Evolutionary conservation across 192 early-diverging fungal species (phyloP).

Genomic region (Mortierella claussenii): DNA sequence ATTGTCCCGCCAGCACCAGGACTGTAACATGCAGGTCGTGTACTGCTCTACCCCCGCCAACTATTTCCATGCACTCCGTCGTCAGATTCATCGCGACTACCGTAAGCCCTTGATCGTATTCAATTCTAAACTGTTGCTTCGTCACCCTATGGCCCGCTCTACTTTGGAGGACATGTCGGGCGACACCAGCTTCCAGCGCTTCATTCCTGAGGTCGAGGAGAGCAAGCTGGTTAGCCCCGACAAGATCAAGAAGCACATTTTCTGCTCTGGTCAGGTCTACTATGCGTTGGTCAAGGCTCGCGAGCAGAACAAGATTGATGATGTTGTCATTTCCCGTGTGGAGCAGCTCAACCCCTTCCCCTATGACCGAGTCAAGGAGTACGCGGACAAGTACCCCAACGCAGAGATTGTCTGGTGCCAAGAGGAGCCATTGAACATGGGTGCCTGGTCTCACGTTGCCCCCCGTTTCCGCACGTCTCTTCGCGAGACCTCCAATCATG

Average conservation of each 20-base stretch:
- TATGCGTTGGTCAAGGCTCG: slow-evolving; percentile 91
- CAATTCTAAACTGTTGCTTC: slow-evolving; percentile 90
- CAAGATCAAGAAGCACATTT: slow-evolving; percentile 90
- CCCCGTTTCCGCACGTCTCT: slow-evolving; percentile 88
- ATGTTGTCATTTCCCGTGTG: slow-evolving; percentile 92
- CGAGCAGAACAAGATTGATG: slow-evolving; percentile 87
- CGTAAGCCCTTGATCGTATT: slow-evolving; percentile 89
- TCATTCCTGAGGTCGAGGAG: slow-evolving; percentile 93
- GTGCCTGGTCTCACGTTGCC: slow-evolving; percentile 89
- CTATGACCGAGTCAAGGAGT: slow-evolving; percentile 87
- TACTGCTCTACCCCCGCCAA: slow-evolving; percentile 98
- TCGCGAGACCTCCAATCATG: slow-evolving; percentile 76
- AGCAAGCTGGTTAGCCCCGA: slow-evolving; percentile 81
- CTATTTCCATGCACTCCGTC: slow-evolving; percentile 95
- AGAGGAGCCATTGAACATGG: slow-evolving; percentile 96
- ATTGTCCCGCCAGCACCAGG: slow-evolving; percentile 93
- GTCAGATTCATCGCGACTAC: slow-evolving; percentile 97
- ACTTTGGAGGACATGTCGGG: slow-evolving; percentile 83
- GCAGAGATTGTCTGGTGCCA: slow-evolving; percentile 94
- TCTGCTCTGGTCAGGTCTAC: slow-evolving; percentile 98
- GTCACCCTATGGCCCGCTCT: slow-evolving; percentile 93
- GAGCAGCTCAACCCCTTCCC: slow-evolving; percentile 98
- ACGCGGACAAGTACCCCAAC: slow-evolving; percentile 91
- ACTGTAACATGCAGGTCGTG: slow-evolving; percentile 98
- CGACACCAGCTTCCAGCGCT: slow-evolving; percentile 86